phyloP scores from a whole-genome alignment of 1,284 basidiomycete species.

The Ceraceosorus guamensis region DNA sequence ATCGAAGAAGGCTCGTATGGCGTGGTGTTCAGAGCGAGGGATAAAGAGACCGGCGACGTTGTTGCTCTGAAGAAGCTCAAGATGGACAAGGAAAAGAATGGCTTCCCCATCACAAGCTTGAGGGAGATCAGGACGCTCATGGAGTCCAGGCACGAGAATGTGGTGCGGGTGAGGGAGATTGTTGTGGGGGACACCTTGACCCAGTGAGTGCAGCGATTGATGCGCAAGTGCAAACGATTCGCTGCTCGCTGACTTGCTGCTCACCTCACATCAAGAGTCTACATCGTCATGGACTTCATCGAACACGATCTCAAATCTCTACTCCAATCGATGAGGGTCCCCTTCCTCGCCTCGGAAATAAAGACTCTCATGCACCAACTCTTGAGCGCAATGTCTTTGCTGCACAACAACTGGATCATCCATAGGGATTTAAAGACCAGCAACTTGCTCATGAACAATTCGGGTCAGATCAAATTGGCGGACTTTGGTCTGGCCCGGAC shows the following conservation, averaged over 20 bases:
- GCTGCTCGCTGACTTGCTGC: slow-evolving; percentile 5
- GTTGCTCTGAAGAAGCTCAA: slow-evolving; percentile 98
- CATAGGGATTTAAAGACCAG: slow-evolving; percentile 97
- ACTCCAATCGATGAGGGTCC: slow-evolving; percentile 75
- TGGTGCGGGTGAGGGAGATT: slow-evolving; percentile 88
- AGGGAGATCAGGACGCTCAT: slow-evolving; percentile 92
- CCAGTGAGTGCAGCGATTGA: slow-evolving; percentile 61
- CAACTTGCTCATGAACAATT: slow-evolving; percentile 96
- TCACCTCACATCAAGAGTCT: slow-evolving; percentile 60
- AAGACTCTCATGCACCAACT: slow-evolving; percentile 93
- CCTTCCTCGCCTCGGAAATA: slow-evolving; percentile 93
- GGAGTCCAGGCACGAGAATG: slow-evolving; percentile 71
- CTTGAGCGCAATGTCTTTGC: slow-evolving; percentile 82
- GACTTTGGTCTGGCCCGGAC: slow-evolving; percentile 94
- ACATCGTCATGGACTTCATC: slow-evolving; percentile 99
- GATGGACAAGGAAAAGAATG: slow-evolving; percentile 92
- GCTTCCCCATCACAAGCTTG: slow-evolving; percentile 94
- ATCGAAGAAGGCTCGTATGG: slow-evolving; percentile 99
- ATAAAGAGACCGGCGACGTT: slow-evolving; percentile 78
- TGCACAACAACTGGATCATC: slow-evolving; percentile 93
- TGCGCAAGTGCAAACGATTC: background rate
- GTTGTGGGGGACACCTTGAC: slow-evolving; percentile 98
- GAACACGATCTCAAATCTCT: slow-evolving; percentile 98
- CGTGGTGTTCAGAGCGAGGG: slow-evolving; percentile 82
- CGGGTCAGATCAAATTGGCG: slow-evolving; percentile 94